phyloP scores from a whole-genome alignment of 83 land plant genomes.

The Picea abies region DNA sequence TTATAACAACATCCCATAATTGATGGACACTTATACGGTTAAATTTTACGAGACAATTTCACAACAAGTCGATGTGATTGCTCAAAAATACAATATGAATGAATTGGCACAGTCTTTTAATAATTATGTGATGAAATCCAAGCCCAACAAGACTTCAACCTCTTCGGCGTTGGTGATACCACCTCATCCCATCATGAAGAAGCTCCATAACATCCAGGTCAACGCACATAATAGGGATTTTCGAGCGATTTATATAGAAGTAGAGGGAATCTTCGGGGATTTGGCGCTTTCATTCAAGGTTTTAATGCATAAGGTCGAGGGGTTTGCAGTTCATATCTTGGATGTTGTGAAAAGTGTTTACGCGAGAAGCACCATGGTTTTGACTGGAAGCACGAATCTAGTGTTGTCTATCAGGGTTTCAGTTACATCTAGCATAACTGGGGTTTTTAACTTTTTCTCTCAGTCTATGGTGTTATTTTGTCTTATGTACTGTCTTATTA shows the following conservation, averaged over 20 bases:
- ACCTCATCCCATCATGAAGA: constrained; percentile 63
- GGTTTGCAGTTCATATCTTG: constrained; percentile 51
- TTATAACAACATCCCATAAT: constrained; percentile 74
- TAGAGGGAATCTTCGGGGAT: constrained; percentile 58
- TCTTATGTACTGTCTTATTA: constrained; percentile 81
- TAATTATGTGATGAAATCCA: constrained; percentile 50
- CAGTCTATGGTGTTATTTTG: constrained; percentile 78
- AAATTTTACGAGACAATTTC: constrained; percentile 68
- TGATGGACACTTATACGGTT: constrained; percentile 66
- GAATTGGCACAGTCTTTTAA: constrained; percentile 71
- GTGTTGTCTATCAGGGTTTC: constrained; percentile 52
- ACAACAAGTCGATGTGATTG: constrained; percentile 69
- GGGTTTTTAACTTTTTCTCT: constrained; percentile 71
- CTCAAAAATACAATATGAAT: constrained; percentile 78
- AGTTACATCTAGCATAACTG: constrained; percentile 78
- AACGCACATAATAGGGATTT: constrained; percentile 44
- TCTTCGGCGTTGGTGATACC: constrained; percentile 25
- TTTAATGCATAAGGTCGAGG: constrained; percentile 64
- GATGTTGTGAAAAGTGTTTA: constrained; percentile 63
- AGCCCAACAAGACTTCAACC: constrained; percentile 13
- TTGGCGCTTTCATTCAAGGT: constrained; percentile 57
- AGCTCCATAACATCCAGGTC: constrained; percentile 36
- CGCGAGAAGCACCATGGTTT: constrained; percentile 46
- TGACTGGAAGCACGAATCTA: constrained; percentile 48
- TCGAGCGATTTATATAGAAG: constrained; percentile 41